Evolutionary conservation across 768 basidiomycete species (phyloP), one percentile per base, ranked within the genome.

Genomic region (Lactarius hatsudake): DNA sequence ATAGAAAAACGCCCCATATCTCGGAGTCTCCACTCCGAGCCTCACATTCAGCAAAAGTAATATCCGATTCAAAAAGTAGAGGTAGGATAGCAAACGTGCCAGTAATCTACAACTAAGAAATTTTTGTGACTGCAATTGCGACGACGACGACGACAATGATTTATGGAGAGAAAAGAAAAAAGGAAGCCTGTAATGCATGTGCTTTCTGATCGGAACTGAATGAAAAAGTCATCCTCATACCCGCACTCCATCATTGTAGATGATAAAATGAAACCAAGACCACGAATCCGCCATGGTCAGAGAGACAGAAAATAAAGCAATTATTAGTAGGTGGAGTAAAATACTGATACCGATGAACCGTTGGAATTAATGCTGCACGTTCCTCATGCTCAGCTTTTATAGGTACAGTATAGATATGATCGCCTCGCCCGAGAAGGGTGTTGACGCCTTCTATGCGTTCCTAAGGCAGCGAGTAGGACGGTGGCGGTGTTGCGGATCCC

Each of bases 391-490:
- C 40, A 57, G 32, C 63, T 45, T 58, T 56, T 43, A 4, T 18
- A 43, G 26, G 8, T 43, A 40, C 62, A 54, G 28, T 45, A 62
- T 57, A 32, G 13, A 42, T 23, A 36, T 1, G 15, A 23, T 51
- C 36, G n/a, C 40, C 17, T 17, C 17, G 15, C 40, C 40, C 5
- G 40, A 18, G 40, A 18, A 42, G 17, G 9, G 43, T 20, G 43
- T 20, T 43, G 45, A 48, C 20, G 10, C 8, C n/a, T n/a, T 48
- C 45, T 48, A 48, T 51, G 30, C 51, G 45, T 30, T 43, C 8
- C 43, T 63, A 61, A 0, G 68, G 66, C 26, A 67, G 51, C 8
- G 68, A 67, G 17, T 69, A 71, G 30, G 61, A 71, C 20, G 70
- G 70, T 5, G 68, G 70, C 5, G 70, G 68, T 2, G 68, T 68